Evolutionary conservation across 805 yeast genomes (phyloP).

Genomic region (Saccharomycopsis vini): DNA sequence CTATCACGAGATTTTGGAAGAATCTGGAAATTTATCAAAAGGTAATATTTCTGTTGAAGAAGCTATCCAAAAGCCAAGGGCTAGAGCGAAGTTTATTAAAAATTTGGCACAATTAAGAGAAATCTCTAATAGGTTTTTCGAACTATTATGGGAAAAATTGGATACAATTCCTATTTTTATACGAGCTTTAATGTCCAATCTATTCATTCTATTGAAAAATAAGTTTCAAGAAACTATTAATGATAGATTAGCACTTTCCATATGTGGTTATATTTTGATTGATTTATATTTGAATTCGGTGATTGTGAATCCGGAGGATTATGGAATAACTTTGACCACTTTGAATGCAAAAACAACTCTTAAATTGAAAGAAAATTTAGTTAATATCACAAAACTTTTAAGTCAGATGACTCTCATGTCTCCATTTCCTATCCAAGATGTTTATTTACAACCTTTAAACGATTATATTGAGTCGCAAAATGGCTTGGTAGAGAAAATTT

Average conservation of each 20-base stretch:
- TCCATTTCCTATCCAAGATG: conserved; percentile 52
- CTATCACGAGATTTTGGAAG: conserved; percentile 30
- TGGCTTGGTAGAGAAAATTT: conserved; percentile 36
- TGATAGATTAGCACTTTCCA: conserved; percentile 39
- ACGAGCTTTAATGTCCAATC: conserved; percentile 26
- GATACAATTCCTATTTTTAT: conserved; percentile 26
- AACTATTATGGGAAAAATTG: conserved; percentile 16
- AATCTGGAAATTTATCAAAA: conserved; percentile 13
- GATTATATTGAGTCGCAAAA: conserved; percentile 52
- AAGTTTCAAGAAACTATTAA: conserved; percentile 47
- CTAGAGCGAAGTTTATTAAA: conserved; percentile 38
- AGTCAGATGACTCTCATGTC: conserved; percentile 60
- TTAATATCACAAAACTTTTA: conserved; percentile 47
- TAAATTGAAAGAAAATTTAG: conserved; percentile 37
- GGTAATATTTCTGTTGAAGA: conserved; percentile 21
- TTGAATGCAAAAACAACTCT: conserved; percentile 14
- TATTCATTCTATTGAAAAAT: conserved; percentile 32
- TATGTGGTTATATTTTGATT: conserved; percentile 58
- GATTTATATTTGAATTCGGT: conserved; percentile 42
- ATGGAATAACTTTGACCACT: conserved; percentile 36
- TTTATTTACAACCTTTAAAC: conserved; percentile 71
- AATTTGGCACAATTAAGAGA: conserved; percentile 44
- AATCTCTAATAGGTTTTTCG: conserved; percentile 34
- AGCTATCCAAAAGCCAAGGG: conserved; percentile 39
- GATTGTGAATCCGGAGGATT: conserved; percentile 45